Evolutionary conservation across 202 grass and related monocot genomes (phyloP).

Genomic region (Elaeis oleifera): DNA sequence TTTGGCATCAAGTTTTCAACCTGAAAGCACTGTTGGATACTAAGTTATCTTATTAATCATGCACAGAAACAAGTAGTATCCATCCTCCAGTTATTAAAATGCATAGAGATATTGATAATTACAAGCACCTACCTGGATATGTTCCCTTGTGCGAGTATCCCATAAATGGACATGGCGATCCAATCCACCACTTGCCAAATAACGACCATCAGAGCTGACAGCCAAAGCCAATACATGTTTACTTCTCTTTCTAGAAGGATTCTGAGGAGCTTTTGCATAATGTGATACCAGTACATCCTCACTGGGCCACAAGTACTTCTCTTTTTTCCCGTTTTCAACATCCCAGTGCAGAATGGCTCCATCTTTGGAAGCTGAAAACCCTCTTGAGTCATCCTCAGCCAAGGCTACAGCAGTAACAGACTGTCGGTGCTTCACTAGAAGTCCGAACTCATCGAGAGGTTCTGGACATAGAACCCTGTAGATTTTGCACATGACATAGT

Average conservation of each 20-base stretch:
- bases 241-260: slow-evolving; percentile 56
- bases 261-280: slow-evolving; percentile 49
- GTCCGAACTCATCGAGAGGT: slow-evolving; percentile 41
- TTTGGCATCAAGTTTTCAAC: too few relatives aligned
- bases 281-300: slow-evolving; percentile 68
- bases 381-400: slow-evolving; percentile 53
- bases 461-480: slow-evolving; percentile 55
- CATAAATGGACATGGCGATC: slow-evolving; percentile 84
- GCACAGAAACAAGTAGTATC: neutral
- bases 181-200: slow-evolving; percentile 66
- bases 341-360: slow-evolving; percentile 68
- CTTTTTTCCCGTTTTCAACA: slow-evolving; percentile 60
- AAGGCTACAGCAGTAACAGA: slow-evolving; percentile 64
- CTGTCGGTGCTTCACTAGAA: slow-evolving; percentile 62
- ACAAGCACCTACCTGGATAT: slow-evolving; percentile 45
- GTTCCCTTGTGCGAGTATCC: slow-evolving; percentile 62
- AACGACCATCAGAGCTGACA: slow-evolving; percentile 66
- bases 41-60: too few relatives aligned
- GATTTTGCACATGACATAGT: neutral
- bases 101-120: neutral
- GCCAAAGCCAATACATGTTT: slow-evolving; percentile 55
- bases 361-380: slow-evolving; percentile 88
- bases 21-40: too few relatives aligned
- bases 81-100: neutral
- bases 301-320: slow-evolving; percentile 77